Evolutionary conservation across 2,329 filamentous ascomycete species (phyloP).

Genomic region (Corinectria fuckeliana): DNA sequence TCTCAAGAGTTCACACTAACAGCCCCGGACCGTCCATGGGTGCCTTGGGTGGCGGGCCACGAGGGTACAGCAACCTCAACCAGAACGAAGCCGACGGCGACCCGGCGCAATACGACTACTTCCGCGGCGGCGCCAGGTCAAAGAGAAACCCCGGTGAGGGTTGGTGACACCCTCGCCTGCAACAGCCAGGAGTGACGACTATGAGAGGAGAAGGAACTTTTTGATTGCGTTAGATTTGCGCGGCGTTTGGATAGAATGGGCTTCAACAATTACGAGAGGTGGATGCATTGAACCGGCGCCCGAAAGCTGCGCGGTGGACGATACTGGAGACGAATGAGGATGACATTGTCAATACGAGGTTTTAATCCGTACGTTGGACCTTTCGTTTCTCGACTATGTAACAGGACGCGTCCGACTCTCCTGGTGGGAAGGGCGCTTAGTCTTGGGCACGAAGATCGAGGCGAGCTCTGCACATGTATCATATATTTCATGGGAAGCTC

Average conservation of each 20-base stretch:
- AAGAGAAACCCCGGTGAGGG: constrained; percentile 47
- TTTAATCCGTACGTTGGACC: constrained; percentile 23
- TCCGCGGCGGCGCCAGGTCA: constrained; percentile 49
- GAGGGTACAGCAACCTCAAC: constrained; percentile 65
- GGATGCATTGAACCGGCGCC: constrained; percentile 2
- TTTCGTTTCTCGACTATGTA: constrained; percentile 11
- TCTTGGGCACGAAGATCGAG: not conserved
- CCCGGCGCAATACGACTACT: constrained; percentile 63
- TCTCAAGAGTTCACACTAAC: constrained; percentile 29
- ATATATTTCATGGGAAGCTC: not conserved
- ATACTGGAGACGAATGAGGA: constrained; percentile 7
- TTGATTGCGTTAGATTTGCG: constrained; percentile 32
- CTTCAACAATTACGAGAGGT: constrained; percentile 10
- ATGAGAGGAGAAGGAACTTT: not conserved
- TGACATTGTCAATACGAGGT: constrained; percentile 12
- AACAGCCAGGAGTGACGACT: not conserved
- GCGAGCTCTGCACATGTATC: not conserved
- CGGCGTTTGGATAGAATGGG: constrained; percentile 42
- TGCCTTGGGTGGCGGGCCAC: constrained; percentile 63
- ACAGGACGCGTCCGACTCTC: not conserved
- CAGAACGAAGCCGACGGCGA: constrained; percentile 55
- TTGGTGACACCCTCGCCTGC: constrained; percentile 39
- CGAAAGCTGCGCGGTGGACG: not conserved
- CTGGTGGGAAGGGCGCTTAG: constrained; percentile 3
- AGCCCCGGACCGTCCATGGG: constrained; percentile 53